Conservation (phyloP, 768 basidiomycete species). For the Tricholoma sp. region DNA sequence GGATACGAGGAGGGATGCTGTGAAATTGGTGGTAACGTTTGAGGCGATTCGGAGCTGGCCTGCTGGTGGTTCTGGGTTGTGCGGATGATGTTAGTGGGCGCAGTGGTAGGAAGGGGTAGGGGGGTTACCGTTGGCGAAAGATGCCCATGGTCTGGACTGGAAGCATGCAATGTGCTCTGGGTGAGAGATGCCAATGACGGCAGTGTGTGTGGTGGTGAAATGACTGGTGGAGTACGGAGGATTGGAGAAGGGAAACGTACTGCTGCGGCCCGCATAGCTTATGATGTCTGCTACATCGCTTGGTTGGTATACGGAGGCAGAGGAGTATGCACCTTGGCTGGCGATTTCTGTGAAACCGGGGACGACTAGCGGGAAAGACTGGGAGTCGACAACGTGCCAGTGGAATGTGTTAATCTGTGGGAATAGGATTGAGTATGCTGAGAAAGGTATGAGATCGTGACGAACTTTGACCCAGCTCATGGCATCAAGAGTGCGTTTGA, state of each 20-base stretch:
- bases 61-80: conserved; percentile 62
- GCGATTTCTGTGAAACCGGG: conserved; percentile 57
- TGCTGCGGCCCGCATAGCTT: conserved; percentile 60
- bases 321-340: conserved; percentile 62
- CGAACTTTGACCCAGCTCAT: conserved; percentile 72
- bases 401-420: conserved; percentile 68
- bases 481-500: conserved; percentile 66
- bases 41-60: conserved; percentile 77
- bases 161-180: conserved; percentile 77
- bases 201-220: conserved; percentile 37
- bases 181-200: conserved; percentile 56
- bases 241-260: conserved; percentile 34
- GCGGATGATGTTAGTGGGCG: not conserved
- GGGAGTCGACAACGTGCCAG: conserved; percentile 83
- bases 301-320: conserved; percentile 45
- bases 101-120: not conserved
- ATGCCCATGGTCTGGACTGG: conserved; percentile 51
- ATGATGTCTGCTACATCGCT: conserved; percentile 56
- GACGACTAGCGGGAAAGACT: conserved; percentile 73
- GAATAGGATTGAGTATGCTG: not conserved
- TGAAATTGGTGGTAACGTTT: conserved; percentile 54
- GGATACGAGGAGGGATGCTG: conserved; percentile 44
- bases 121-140: conserved; percentile 48
- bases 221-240: not conserved
- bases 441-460: conserved; percentile 24